These are phyloP conservation scores for Fusarium tricinctum DNA, from an alignment of 2,329 filamentous ascomycete species.

Conservation along the genomic window DNA sequence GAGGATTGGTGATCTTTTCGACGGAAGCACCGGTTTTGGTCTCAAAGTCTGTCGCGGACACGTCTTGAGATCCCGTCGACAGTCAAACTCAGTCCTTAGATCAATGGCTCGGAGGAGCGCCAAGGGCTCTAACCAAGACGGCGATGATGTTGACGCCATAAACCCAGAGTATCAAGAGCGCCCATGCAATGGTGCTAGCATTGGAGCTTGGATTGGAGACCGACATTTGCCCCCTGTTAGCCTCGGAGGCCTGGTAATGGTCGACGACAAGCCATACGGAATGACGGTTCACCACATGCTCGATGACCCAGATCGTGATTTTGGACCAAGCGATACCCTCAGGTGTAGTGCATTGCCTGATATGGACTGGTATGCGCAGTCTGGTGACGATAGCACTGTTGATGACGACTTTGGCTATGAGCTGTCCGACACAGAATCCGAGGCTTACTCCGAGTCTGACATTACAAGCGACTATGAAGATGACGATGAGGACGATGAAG, in stretches of 20 bases:
- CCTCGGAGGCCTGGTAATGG: conserved; percentile 86
- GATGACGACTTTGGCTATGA: conserved; percentile 71
- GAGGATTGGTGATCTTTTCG: conserved; percentile 75
- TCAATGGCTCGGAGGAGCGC: conserved; percentile 53
- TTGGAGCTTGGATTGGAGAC: conserved; percentile 88
- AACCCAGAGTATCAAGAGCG: conserved; percentile 84
- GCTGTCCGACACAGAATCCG: conserved; percentile 73
- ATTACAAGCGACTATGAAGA: conserved; percentile 67
- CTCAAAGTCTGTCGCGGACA: conserved; percentile 81
- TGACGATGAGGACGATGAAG: conserved; percentile 67
- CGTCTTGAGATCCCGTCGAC: conserved; percentile 71
- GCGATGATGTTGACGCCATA: conserved; percentile 59
- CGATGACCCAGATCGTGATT: conserved; percentile 73
- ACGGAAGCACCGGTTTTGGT: conserved; percentile 71
- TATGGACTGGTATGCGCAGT: conserved; percentile 61
- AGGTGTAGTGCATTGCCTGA: conserved; percentile 59
- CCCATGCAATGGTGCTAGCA: conserved; percentile 89
- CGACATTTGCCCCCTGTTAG: conserved; percentile 91
- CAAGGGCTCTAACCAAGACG: conserved; percentile 56
- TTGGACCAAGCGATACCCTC: conserved; percentile 47
- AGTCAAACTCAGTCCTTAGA: conserved; percentile 50
- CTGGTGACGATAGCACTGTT: conserved; percentile 58
- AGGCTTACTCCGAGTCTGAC: conserved; percentile 64
- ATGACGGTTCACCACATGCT: conserved; percentile 99
- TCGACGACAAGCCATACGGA: conserved; percentile 87